Percentiles rank a stretch among this genome's conserved stretches.
Conservation (phyloP, 1,139 yeast species). For the Taphrina flavorubra region DNA sequence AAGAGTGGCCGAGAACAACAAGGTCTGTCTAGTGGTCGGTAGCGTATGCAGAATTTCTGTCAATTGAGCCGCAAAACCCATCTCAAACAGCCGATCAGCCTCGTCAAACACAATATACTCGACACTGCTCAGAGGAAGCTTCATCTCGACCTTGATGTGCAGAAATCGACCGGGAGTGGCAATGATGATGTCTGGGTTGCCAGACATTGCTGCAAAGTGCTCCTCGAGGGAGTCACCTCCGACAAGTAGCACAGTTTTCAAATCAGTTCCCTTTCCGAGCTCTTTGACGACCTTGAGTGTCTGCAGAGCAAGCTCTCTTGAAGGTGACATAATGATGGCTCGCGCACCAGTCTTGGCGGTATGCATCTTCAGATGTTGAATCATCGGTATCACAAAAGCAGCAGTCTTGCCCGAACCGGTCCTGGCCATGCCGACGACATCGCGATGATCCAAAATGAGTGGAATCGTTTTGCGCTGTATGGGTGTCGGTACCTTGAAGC, state of each 20-base stretch:
- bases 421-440: conserved; percentile 98
- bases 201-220: conserved; percentile 90
- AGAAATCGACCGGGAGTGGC: conserved; percentile 98
- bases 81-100: conserved; percentile 91
- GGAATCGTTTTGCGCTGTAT: conserved; percentile 97
- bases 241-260: conserved; percentile 77
- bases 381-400: conserved; percentile 91
- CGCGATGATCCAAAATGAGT: conserved; percentile 80
- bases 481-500: conserved; percentile 95
- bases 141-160: conserved; percentile 96
- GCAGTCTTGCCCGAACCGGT: conserved; percentile 99
- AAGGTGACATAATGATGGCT: conserved; percentile 86
- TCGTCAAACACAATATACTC: conserved; percentile 96
- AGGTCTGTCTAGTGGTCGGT: conserved; percentile 82
- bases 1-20: conserved; percentile 91
- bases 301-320: conserved; percentile 92
- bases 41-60: conserved; percentile 84
- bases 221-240: conserved; percentile 99
- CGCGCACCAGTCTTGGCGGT: conserved; percentile 77
- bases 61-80: conserved; percentile 95
- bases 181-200: conserved; percentile 86
- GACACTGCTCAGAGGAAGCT: conserved; percentile 75
- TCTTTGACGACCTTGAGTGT: conserved; percentile 89
- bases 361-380: conserved; percentile 82
- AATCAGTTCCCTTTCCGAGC: conserved; percentile 80